phyloP scores from a whole-genome alignment of 2,329 filamentous ascomycete species.

The Cylindrodendrum hubeiense region DNA sequence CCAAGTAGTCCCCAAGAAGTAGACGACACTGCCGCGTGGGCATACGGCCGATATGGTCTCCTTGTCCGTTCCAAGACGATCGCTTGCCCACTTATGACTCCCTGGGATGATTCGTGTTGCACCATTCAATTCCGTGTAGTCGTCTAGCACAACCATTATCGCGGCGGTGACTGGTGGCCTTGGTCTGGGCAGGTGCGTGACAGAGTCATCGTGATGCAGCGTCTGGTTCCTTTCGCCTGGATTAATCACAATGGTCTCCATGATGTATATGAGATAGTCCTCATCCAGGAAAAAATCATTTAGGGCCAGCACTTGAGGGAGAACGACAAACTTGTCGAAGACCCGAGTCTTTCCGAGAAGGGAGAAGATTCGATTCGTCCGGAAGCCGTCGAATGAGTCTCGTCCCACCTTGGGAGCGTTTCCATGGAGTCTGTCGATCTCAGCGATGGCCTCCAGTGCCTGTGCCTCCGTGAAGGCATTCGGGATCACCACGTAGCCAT shows the following conservation, averaged over 20 bases:
- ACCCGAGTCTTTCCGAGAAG: conserved; percentile 15
- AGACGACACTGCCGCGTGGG: conserved; percentile 17
- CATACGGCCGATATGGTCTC: conserved; percentile 14
- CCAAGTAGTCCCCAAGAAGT: conserved; percentile 22
- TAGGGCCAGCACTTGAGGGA: conserved; percentile 15
- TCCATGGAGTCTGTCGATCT: conserved; percentile 20
- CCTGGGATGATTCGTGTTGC: conserved; percentile 19
- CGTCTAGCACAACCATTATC: conserved; percentile 18
- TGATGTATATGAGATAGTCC: conserved; percentile 21
- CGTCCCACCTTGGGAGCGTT: conserved; percentile 10
- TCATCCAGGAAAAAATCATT: conserved; percentile 22
- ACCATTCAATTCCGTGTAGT: conserved; percentile 22
- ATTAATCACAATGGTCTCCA: conserved; percentile 24
- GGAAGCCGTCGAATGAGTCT: conserved; percentile 16
- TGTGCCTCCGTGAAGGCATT: conserved; percentile 11
- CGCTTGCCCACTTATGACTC: conserved; percentile 19
- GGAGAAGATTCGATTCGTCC: conserved; percentile 15
- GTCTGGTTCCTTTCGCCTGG: conserved; percentile 21
- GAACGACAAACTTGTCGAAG: conserved; percentile 21
- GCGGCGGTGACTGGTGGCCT: conserved; percentile 15
- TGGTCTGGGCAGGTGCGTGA: conserved; percentile 14
- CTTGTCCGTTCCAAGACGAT: conserved; percentile 9
- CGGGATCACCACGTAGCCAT: conserved; percentile 22
- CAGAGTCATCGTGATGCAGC: conserved; percentile 17
- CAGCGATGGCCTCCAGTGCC: conserved; percentile 16